Conservation (phyloP, 2,329 filamentous ascomycete genomes). For the Colletotrichum echinochloae region DNA sequence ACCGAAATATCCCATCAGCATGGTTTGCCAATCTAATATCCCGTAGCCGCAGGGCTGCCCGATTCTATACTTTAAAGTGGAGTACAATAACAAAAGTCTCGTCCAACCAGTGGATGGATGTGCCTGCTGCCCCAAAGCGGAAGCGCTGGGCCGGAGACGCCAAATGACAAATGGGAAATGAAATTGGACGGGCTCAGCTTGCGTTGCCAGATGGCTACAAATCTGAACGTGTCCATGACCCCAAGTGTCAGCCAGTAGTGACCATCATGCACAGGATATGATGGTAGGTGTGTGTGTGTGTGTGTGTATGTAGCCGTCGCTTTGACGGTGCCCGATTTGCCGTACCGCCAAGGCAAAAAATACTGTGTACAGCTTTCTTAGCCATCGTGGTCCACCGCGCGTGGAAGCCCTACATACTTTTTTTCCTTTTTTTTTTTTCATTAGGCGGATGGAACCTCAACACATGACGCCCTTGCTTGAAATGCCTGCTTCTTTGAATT, state of each 20-base stretch:
- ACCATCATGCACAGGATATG: conserved; percentile 22
- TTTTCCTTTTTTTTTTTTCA: too few species aligned
- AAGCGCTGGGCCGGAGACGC: conserved; percentile 10
- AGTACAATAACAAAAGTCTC: conserved; percentile 28
- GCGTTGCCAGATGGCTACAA: conserved; percentile 18
- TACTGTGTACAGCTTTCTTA: conserved; percentile 9
- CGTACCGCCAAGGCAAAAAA: conserved; percentile 12
- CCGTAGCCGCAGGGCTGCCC: conserved; percentile 15
- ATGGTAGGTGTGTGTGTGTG: background rate
- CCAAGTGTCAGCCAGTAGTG: background rate
- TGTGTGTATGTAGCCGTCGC: background rate
- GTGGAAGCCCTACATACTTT: conserved; percentile 22
- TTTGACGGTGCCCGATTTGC: conserved; percentile 18
- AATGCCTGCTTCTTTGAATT: conserved; percentile 14
- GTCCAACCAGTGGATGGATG: background rate
- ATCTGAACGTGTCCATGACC: conserved; percentile 9
- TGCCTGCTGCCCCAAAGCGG: background rate
- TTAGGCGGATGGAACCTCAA: background rate
- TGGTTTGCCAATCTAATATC: conserved; percentile 23
- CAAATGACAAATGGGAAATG: conserved; percentile 29
- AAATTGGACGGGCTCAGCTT: conserved; percentile 20
- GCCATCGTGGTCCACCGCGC: conserved; percentile 17
- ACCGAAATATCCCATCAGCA: conserved; percentile 15
- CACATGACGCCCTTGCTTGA: conserved; percentile 9
- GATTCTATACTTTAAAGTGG: conserved; percentile 28